Percentiles rank a stretch among this genome's conserved stretches.
phyloP scores from a whole-genome alignment of 495 filamentous ascomycete genomes.

The Apodospora peruviana region DNA sequence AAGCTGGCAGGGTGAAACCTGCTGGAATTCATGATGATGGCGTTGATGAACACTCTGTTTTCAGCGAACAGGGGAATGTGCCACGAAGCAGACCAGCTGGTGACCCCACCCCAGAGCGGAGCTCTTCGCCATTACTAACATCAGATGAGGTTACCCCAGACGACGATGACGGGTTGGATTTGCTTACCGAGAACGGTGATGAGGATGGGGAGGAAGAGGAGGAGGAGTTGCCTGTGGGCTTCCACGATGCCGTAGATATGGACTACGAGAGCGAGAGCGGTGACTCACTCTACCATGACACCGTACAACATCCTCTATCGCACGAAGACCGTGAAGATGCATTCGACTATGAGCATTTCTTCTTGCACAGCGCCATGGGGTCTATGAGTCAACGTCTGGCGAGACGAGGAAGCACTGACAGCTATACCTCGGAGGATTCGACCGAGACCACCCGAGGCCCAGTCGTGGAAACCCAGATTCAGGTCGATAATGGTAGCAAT shows the following conservation, averaged over 20 bases:
- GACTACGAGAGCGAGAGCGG: slow-evolving; percentile 43
- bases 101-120: no score
- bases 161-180: slow-evolving; percentile 29
- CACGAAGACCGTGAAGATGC: slow-evolving; percentile 96
- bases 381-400: slow-evolving; percentile 46
- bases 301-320: slow-evolving; percentile 43
- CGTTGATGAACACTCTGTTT: slow-evolving; percentile 9
- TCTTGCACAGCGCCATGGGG: slow-evolving; percentile 86
- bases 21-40: slow-evolving; percentile 15
- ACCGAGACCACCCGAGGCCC: slow-evolving; percentile 68
- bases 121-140: no score
- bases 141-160: no score
- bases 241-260: slow-evolving; percentile 23
- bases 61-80: no score
- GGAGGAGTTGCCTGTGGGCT: slow-evolving; percentile 9
- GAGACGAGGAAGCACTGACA: slow-evolving; percentile 49
- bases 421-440: slow-evolving; percentile 61
- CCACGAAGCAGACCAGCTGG: no score
- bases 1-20: slow-evolving; percentile 5
- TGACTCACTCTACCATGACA: slow-evolving; percentile 54
- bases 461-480: slow-evolving; percentile 3
- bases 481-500: slow-evolving; percentile 1
- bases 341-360: slow-evolving; percentile 96
- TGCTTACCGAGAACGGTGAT: slow-evolving; percentile 33
- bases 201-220: slow-evolving; percentile 10